Percentiles rank a stretch among this genome's conserved stretches.
Evolutionary conservation across 73 alveolate species (phyloP).

Genomic region (Effrenium voratum): DNA sequence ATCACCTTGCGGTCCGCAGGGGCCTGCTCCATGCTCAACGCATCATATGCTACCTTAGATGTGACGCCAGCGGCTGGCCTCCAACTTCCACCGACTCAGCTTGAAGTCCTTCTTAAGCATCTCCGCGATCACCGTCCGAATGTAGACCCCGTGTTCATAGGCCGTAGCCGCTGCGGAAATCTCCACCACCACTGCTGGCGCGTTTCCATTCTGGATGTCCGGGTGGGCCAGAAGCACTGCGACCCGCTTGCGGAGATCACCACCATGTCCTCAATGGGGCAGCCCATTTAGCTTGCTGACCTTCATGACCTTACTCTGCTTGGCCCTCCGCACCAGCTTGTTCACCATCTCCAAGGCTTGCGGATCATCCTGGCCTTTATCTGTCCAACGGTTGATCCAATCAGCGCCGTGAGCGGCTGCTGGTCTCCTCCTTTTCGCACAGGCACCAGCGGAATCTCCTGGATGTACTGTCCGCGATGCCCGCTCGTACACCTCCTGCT

Average conservation of each 20-base stretch:
- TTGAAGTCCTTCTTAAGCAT: not conserved
- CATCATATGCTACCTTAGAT: not conserved
- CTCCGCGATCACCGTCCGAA: not conserved
- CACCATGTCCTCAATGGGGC: not conserved
- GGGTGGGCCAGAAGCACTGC: not conserved
- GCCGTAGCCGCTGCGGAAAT: not conserved
- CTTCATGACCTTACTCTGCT: not conserved
- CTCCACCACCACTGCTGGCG: not conserved
- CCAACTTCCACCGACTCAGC: not conserved
- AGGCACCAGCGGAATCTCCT: too few species aligned
- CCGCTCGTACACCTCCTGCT: too few species aligned
- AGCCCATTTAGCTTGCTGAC: not conserved
- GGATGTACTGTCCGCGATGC: too few species aligned
- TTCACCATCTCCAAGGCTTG: not conserved
- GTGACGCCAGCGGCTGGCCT: not conserved
- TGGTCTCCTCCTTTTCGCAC: too few species aligned
- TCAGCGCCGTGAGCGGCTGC: too few species aligned
- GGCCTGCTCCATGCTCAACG: not conserved
- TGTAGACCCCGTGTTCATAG: slow-evolving; percentile 1
- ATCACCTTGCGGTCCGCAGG: not conserved
- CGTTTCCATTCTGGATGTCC: not conserved
- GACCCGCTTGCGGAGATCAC: not conserved
- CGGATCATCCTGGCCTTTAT: too few species aligned
- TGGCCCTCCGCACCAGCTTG: not conserved
- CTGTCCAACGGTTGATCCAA: too few species aligned